A percentile compares a stretch with the other conserved stretches of the same genome.
phyloP scores from a whole-genome alignment of 192 early-diverging fungal genomes.

The Podila epigama region DNA sequence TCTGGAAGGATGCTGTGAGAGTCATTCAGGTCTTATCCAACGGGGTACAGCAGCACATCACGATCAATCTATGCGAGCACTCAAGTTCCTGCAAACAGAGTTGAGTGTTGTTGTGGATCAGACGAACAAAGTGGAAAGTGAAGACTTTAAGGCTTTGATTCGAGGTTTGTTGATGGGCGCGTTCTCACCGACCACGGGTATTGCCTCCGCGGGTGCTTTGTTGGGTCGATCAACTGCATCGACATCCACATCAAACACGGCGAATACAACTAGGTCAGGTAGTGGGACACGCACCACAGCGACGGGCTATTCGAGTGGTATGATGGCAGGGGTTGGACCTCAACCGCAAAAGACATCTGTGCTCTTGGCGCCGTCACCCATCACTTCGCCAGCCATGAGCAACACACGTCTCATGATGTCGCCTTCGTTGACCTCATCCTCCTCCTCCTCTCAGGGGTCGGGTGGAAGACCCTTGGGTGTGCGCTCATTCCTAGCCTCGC shows the following conservation, averaged over 20 bases:
- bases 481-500: neutral
- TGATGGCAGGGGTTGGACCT: no score
- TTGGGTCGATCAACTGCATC: neutral
- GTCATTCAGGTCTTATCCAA: neutral
- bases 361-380: conserved; percentile 22
- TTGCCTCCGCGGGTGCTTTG: neutral
- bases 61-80: conserved; percentile 59
- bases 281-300: neutral
- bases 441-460: no score
- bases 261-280: no score
- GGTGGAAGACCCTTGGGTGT: neutral
- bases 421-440: neutral
- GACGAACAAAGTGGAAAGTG: conserved; percentile 49
- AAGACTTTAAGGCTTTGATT: conserved; percentile 47
- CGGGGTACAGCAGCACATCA: conserved; percentile 32
- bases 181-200: conserved; percentile 9
- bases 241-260: conserved; percentile 1
- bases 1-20: neutral
- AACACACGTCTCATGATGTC: conserved; percentile 13
- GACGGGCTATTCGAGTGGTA: no score
- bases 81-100: conserved; percentile 80
- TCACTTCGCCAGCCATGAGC: conserved; percentile 19
- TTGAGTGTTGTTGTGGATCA: conserved; percentile 78
- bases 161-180: conserved; percentile 30
- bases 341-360: conserved; percentile 20